Evolutionary conservation across 169 alveolate genomes (phyloP).

Genomic region (Theileria parva): DNA sequence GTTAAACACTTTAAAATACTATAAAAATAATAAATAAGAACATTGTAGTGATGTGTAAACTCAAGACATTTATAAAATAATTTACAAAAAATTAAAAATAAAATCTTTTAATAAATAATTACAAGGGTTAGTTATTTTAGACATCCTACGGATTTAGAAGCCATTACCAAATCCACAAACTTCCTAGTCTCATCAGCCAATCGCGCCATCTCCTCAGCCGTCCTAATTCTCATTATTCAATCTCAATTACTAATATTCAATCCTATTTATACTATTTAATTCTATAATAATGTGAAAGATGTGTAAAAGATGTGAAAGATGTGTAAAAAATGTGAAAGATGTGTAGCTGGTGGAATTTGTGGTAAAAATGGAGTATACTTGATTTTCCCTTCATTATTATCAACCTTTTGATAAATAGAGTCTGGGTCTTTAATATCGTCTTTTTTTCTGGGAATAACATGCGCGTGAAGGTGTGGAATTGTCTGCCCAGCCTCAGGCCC

Average conservation of each 20-base stretch:
- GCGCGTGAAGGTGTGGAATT: conserved; percentile 88
- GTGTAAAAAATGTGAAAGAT: no score
- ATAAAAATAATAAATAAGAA: no score
- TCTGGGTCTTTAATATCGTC: conserved; percentile 74
- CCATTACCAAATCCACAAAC: conserved; percentile 31
- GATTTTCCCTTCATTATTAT: conserved; percentile 56
- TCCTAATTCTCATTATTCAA: conserved; percentile 65
- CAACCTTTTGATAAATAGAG: conserved; percentile 75
- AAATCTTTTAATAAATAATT: neutral
- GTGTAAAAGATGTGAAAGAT: no score
- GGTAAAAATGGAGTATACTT: conserved; percentile 56
- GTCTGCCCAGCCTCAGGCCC: conserved; percentile 90
- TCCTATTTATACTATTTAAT: no score
- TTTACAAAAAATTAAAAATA: neutral
- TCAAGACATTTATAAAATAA: neutral
- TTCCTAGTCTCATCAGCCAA: conserved; percentile 64
- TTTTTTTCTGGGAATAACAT: conserved; percentile 79
- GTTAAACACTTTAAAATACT: neutral
- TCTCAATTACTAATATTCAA: no score
- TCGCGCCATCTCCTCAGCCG: conserved; percentile 76
- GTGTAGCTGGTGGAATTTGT: neutral
- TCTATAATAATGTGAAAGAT: no score
- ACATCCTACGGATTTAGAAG: conserved; percentile 36
- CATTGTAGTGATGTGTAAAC: conserved; percentile 12
- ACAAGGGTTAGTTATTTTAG: neutral